Base-by-base conservation (phyloP, 441 rosid species). In the Gossypium gossypioides region DNA sequence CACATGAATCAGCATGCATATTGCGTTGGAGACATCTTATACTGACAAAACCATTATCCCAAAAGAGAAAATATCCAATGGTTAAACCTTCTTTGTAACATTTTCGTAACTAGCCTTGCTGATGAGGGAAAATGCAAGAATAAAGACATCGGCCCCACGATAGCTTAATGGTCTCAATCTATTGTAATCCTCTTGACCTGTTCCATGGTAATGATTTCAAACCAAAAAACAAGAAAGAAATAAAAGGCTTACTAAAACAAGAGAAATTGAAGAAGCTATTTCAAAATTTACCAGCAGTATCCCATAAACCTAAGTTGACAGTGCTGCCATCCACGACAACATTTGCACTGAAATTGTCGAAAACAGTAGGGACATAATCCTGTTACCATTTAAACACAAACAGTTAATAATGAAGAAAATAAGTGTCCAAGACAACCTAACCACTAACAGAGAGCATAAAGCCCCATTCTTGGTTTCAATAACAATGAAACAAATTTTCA, bases 61-160 rank as follows among this genome's bases (percentile, higher is more conserved):
- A 65, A 29, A 29, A 69, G 52, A 67, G 3, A 19, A 64, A 16
- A 8, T n/a, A 52, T 65, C 16, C 69, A 22, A 22, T 12, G 63
- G 46, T 21, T 15, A 51, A 74, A 91, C 97, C 95, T 91, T 91
- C 82, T 91, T 91, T 59, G 93, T 86, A 55, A 91, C 84, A 60
- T 89, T 91, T 80, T 91, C 97, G 67, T 89, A 91, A 81, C 97
- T 91, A 40, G 97, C 95, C 73, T 89, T 91, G 90, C 97, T 91
- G 73, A 88, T 89, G 51, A 91, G 88, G 37, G 97, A 91, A 80
- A 91, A 91, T 0, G 91, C 96, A 69, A 91, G 92, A 72, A 91
- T 86, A 74, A 91, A 91, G 42, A 91, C 94, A 84, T 91, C 96
- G 3, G 92, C 92, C 2, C 95, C 95, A 22, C 91, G 87, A 64